Evolutionary conservation across 2,329 filamentous ascomycete genomes (phyloP).

Genomic region (Colletotrichum euphorbiae): DNA sequence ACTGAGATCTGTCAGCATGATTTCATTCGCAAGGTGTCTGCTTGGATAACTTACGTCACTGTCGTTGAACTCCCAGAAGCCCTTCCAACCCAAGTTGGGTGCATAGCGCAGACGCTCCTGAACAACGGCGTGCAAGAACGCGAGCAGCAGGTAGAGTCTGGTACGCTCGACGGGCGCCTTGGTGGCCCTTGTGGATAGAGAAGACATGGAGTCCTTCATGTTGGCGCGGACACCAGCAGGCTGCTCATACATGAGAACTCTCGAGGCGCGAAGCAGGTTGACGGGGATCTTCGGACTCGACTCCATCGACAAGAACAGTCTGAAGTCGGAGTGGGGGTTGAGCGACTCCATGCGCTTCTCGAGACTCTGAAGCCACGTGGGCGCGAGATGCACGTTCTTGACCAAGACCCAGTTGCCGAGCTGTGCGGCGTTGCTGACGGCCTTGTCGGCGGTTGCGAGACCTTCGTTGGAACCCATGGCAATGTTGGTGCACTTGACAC

Average conservation of each 20-base stretch:
- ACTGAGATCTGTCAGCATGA: constrained; percentile 61
- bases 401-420: constrained; percentile 95
- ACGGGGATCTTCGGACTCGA: constrained; percentile 96
- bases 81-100: constrained; percentile 94
- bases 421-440: constrained; percentile 90
- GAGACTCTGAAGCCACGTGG: constrained; percentile 95
- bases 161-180: constrained; percentile 92
- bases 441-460: constrained; percentile 91
- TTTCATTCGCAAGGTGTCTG: background rate
- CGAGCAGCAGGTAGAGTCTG: constrained; percentile 89
- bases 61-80: constrained; percentile 99
- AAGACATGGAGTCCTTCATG: constrained; percentile 96
- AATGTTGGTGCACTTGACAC: constrained; percentile 91
- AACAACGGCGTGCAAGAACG: constrained; percentile 94
- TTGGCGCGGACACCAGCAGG: constrained; percentile 96
- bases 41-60: constrained; percentile 81
- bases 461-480: constrained; percentile 99
- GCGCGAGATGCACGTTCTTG: constrained; percentile 98
- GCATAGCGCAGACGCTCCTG: constrained; percentile 96
- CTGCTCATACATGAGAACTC: constrained; percentile 97
- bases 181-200: constrained; percentile 78
- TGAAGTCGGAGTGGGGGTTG: constrained; percentile 92
- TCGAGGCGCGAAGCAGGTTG: constrained; percentile 90
- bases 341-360: constrained; percentile 97
- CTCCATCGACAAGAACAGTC: constrained; percentile 98